phyloP scores from a whole-genome alignment of 805 yeast species.

The Metschnikowia dekortorum region DNA sequence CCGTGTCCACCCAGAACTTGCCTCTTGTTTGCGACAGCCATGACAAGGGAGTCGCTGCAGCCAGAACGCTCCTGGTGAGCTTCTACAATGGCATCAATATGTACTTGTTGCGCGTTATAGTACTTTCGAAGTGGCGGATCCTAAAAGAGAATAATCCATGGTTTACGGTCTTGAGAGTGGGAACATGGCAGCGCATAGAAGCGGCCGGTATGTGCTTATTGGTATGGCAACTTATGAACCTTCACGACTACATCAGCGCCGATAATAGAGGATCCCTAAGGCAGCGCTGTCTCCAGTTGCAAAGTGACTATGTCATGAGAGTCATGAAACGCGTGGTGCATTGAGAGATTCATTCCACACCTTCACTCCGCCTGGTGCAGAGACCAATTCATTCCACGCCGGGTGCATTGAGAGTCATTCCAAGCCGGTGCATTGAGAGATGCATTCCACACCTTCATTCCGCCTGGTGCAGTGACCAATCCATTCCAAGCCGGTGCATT shows the following conservation, averaged over 20 bases:
- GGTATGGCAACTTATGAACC: conserved; percentile 35
- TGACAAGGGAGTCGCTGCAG: conserved; percentile 7
- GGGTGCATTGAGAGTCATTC: neutral
- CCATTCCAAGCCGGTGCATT: too few species aligned
- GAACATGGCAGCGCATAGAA: conserved; percentile 32
- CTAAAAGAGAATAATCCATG: conserved; percentile 35
- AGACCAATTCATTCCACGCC: neutral
- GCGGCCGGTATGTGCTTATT: conserved; percentile 32
- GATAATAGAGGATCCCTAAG: conserved; percentile 13
- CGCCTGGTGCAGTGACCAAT: too few species aligned
- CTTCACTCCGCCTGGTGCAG: too few species aligned
- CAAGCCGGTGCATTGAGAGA: too few species aligned
- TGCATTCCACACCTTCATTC: too few species aligned
- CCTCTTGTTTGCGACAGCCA: conserved; percentile 12
- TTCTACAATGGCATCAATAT: conserved; percentile 28
- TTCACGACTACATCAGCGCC: conserved; percentile 27
- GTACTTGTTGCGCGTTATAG: conserved; percentile 30
- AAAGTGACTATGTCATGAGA: conserved; percentile 12
- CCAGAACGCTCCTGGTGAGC: conserved; percentile 21
- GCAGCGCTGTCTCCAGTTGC: conserved; percentile 10
- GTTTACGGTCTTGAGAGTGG: conserved; percentile 23
- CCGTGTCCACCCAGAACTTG: conserved; percentile 20
- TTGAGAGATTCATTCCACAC: neutral
- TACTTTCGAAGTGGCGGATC: conserved; percentile 41
- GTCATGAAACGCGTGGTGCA: conserved; percentile 12